Percentiles rank a stretch among this genome's conserved stretches.
Conservation (phyloP, 345 rosid genomes). For the Isatis tinctoria region DNA sequence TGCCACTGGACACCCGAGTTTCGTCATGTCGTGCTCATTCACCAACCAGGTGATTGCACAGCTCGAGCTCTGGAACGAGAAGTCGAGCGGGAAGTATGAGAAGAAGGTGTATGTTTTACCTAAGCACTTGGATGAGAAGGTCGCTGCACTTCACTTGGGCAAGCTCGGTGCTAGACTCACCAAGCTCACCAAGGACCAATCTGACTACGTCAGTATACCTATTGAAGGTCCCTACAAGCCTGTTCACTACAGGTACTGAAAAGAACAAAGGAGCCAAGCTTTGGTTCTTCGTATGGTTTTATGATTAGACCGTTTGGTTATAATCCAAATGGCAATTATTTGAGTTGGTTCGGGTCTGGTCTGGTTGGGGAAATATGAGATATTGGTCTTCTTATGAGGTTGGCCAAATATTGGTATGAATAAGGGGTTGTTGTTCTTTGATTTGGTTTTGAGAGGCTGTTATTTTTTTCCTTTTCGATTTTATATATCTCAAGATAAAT, state of each 20-base stretch:
- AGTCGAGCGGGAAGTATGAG: constrained; percentile 30
- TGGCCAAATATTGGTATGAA: constrained; percentile 30
- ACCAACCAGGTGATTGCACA: constrained; percentile 75
- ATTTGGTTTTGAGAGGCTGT: constrained; percentile 13
- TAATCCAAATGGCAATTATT: constrained; percentile 15
- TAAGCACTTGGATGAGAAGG: constrained; percentile 74
- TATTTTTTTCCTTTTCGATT: neutral
- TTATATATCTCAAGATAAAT: constrained; percentile 11
- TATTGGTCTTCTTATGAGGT: constrained; percentile 24
- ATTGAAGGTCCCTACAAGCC: constrained; percentile 76
- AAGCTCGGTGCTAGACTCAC: constrained; percentile 79
- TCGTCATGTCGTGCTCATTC: constrained; percentile 72
- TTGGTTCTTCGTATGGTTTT: constrained; percentile 9
- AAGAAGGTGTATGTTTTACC: constrained; percentile 53
- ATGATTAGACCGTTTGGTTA: neutral
- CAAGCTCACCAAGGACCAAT: constrained; percentile 58
- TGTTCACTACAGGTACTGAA: constrained; percentile 55
- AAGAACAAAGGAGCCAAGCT: neutral
- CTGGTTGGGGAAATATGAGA: constrained; percentile 13
- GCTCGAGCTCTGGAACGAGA: constrained; percentile 66
- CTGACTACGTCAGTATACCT: constrained; percentile 62
- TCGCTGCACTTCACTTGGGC: constrained; percentile 62
- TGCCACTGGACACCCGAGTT: constrained; percentile 76
- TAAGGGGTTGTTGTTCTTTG: constrained; percentile 19
- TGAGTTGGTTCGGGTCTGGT: constrained; percentile 19